Evolutionary conservation across 2,329 filamentous ascomycete genomes (phyloP), one percentile per base, ranked within the genome.

Genomic region (Emmonsiellopsis sp.): DNA sequence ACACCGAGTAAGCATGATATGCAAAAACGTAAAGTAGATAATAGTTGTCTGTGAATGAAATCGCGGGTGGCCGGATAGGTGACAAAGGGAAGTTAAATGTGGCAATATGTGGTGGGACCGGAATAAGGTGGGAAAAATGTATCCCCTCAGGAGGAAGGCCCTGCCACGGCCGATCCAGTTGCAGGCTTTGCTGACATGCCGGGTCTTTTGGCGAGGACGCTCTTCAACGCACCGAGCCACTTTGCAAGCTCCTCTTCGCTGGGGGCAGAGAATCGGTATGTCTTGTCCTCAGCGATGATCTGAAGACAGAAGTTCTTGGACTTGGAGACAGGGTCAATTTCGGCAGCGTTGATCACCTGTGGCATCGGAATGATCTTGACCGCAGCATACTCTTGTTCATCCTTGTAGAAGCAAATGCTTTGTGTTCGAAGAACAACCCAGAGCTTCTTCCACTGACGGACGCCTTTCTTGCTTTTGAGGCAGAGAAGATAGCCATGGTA

Each of bases 381-480:
- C 0, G 91, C 88, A 10, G 87, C 85, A 68, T 97, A 97, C 71
- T 98, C 93, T 58, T 81, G 75, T 53, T 94, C 88, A 65, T 94
- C 86, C 70, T 96, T 96, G 77, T 98, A 98, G 31, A 97, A 80
- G 13, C 89, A 87, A 34, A 98, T 75, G 58, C 87, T 90, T 50
- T 86, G 84, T 1, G 88, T 86, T 34, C 93, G 87, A 50, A 98
- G 78, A 0, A 97, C 93, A 10, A 86, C 87, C 93, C 93, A 97
- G 55, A 90, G 79, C 62, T 89, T 86, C 75, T 95, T 96, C 93
- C 93, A 98, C 64, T 95, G 87, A 46, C 87, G 84, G 52, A 98
- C 82, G 7, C 90, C 89, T 46, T 69, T 68, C 63, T 89, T 91
- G 57, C 85, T 87, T 62, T 88, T 89, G 53, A 96, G 80, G 57